A percentile compares a stretch with the other conserved stretches of the same genome.
phyloP scores from a whole-genome alignment of 768 basidiomycete genomes.

The Agaricus sinodeliciosus region DNA sequence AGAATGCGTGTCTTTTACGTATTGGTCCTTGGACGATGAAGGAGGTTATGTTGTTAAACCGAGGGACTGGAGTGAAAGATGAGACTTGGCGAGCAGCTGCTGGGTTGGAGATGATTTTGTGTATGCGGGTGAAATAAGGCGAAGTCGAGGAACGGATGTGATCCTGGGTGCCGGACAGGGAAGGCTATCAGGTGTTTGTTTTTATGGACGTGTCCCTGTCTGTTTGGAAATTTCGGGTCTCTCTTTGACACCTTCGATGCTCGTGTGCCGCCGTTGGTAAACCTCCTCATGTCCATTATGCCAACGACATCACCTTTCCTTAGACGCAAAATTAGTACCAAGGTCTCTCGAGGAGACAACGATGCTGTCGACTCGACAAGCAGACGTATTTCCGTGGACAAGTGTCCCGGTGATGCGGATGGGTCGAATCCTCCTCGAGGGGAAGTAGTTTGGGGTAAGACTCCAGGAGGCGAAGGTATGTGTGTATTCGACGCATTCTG shows the following conservation, averaged over 20 bases:
- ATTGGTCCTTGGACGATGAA: no score
- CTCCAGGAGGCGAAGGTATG: constrained; percentile 71
- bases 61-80: no score
- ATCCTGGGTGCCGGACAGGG: no score
- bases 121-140: no score
- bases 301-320: constrained; percentile 24
- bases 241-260: not conserved
- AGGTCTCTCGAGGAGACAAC: not conserved
- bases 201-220: not conserved
- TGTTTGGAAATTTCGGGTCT: not conserved
- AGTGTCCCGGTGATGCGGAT: constrained; percentile 11
- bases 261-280: not conserved
- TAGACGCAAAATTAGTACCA: constrained; percentile 20
- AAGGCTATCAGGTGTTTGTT: no score
- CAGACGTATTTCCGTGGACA: constrained; percentile 11
- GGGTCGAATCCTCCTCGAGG: constrained; percentile 10
- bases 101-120: no score
- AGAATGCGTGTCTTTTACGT: not conserved
- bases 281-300: not conserved
- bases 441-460: constrained; percentile 87
- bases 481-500: not conserved
- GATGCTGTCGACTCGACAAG: not conserved
- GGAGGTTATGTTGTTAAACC: no score
- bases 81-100: no score
- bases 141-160: no score